Conservation (phyloP, 305 asterid genomes). For the Ajuga reptans region DNA sequence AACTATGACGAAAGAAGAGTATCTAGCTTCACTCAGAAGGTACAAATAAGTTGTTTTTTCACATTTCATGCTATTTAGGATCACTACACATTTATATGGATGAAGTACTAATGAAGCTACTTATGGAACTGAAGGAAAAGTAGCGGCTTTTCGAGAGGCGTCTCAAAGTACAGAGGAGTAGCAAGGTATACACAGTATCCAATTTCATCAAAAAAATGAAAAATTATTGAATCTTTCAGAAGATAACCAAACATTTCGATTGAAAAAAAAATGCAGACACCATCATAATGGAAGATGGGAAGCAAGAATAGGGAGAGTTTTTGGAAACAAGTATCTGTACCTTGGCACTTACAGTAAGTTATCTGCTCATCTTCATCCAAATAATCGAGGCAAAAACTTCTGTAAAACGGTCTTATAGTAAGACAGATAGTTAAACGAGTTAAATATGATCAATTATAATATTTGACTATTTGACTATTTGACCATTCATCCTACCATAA, state of each 20-base stretch:
- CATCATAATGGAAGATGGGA: slow-evolving; percentile 89
- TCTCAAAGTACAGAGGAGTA: slow-evolving; percentile 85
- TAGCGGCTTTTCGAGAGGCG: slow-evolving; percentile 78
- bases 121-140: slow-evolving; percentile 40
- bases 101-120: background rate
- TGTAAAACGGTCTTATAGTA: no score
- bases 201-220: background rate
- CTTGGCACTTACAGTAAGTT: slow-evolving; percentile 77
- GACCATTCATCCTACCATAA: no score
- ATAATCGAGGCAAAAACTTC: no score
- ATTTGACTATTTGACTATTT: no score
- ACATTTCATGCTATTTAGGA: background rate
- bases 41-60: background rate
- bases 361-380: slow-evolving; percentile 3
- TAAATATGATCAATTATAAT: no score
- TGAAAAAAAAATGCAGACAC: slow-evolving; percentile 42
- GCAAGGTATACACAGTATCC: slow-evolving; percentile 44
- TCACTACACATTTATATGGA: background rate
- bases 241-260: slow-evolving; percentile 9
- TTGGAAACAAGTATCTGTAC: slow-evolving; percentile 78
- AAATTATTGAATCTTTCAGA: background rate
- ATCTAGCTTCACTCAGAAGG: slow-evolving; percentile 74
- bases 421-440: no score
- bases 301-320: slow-evolving; percentile 75
- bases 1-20: slow-evolving; percentile 65